phyloP scores from a whole-genome alignment of 2,329 filamentous ascomycete genomes.

The Ascochyta pisi region DNA sequence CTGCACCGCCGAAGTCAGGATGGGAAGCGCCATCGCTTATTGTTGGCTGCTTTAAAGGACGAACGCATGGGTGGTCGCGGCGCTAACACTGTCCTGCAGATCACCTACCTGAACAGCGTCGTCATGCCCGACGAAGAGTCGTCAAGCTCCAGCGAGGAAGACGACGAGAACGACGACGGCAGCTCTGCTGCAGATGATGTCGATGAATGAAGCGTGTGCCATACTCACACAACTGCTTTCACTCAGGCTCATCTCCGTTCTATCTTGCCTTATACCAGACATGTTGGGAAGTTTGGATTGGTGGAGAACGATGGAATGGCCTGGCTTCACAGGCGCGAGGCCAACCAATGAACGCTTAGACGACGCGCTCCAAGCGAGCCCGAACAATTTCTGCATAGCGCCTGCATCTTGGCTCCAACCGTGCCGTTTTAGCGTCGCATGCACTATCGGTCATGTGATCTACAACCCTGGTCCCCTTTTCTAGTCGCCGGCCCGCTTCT shows the following conservation, averaged over 20 bases:
- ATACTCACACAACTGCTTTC: neutral
- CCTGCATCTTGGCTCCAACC: constrained; percentile 19
- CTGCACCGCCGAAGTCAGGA: constrained; percentile 23
- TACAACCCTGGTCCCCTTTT: constrained; percentile 28
- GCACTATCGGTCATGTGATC: constrained; percentile 29
- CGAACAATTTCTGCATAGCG: constrained; percentile 27
- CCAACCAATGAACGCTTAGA: constrained; percentile 35
- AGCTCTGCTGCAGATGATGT: constrained; percentile 19
- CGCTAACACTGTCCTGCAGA: constrained; percentile 47
- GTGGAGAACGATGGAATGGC: constrained; percentile 23
- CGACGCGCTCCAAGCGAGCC: constrained; percentile 26
- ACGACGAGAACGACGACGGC: constrained; percentile 26
- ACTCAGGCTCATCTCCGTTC: neutral
- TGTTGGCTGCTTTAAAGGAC: constrained; percentile 18
- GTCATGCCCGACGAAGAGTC: constrained; percentile 57
- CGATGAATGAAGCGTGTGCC: constrained; percentile 9
- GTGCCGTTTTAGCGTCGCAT: constrained; percentile 24
- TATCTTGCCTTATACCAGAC: constrained; percentile 3
- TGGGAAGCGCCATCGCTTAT: constrained; percentile 16
- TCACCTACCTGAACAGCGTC: constrained; percentile 58
- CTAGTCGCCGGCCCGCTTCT: constrained; percentile 29
- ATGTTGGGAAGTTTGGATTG: constrained; percentile 22
- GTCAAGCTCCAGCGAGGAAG: constrained; percentile 40
- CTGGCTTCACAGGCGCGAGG: constrained; percentile 25
- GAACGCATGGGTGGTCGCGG: constrained; percentile 19